Percentiles rank a stretch among this genome's conserved stretches.
Conservation (phyloP, 1,284 basidiomycete genomes). For the Rhizoctonia solani region DNA sequence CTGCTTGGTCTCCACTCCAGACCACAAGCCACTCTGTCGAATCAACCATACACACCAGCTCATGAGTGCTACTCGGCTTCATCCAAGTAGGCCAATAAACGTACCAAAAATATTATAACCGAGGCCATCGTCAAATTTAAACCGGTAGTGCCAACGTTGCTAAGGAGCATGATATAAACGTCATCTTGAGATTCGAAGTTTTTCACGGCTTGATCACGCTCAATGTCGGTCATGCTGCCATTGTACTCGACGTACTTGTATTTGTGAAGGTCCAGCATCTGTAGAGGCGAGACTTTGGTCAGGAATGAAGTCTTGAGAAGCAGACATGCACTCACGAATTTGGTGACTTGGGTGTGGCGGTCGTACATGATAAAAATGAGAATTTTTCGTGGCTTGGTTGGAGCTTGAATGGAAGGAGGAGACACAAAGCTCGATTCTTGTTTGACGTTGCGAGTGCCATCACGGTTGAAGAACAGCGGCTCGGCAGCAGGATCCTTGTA, state of each 20-base stretch:
- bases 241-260: conserved; percentile 2
- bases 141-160: conserved; percentile 11
- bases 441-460: neutral
- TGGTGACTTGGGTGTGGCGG: neutral
- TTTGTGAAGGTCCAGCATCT: neutral
- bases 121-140: conserved; percentile 13
- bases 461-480: conserved; percentile 1
- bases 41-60: neutral
- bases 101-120: conserved; percentile 9
- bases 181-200: neutral
- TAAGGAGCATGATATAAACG: conserved; percentile 11
- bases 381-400: neutral
- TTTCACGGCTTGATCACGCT: neutral
- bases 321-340: neutral
- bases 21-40: conserved; percentile 8
- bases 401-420: neutral
- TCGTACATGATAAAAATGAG: neutral
- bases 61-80: neutral
- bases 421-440: neutral
- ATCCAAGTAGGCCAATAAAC: neutral
- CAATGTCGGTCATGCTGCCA: neutral
- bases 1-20: conserved; percentile 3
- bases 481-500: neutral
- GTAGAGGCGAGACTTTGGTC: no score
- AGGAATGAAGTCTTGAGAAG: neutral